Base-by-base conservation (phyloP, 129 eudicot species). In the Solidago caesia region DNA sequence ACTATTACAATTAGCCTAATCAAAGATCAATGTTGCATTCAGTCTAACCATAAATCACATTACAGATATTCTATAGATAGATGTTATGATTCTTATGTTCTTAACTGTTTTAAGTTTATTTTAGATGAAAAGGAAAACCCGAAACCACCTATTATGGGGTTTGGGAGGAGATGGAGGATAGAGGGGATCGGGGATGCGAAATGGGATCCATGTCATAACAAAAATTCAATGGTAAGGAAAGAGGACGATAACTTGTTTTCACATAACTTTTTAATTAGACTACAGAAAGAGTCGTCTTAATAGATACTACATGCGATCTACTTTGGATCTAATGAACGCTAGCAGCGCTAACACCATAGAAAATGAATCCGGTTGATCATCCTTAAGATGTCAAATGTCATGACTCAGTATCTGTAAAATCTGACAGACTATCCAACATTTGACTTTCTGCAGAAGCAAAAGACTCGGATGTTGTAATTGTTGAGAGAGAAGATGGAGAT, bases 371-470 rank as follows among this genome's bases (percentile, higher is more conserved):
- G 16, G 42, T 25, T 44, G 21, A 58, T 14, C 27, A 25, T 71
- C 66, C 8, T 75, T 66, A 8, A 8, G 67, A 55, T 25, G 74
- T 68, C 61, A 58, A 69, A 76, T 45, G 59, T 88, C 82, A 93
- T 15, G 78, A 72, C 65, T 90, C 97, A 4, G 89, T 73, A 85
- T 93, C 96, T 16, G 92, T 79, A 46, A 85, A 71, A 49, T 84
- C 85, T 0, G 82, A 76, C 42, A 93, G 93, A 80, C 91, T 90
- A 52, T 90, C 97, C 46, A 86, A 67, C 75, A 90, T 96, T 13
- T 85, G 96, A 75, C 86, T 87, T 83, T 82, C 87, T 8, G 99
- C 99, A 61, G 99, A 94, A 75, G 96, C 97, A 80, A 94, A 94
- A 7, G 98, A 90, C 74, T 94, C 96, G 0, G 86, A 80, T 61